phyloP scores from a whole-genome alignment of 768 basidiomycete species.

The Grammothele lineata region DNA sequence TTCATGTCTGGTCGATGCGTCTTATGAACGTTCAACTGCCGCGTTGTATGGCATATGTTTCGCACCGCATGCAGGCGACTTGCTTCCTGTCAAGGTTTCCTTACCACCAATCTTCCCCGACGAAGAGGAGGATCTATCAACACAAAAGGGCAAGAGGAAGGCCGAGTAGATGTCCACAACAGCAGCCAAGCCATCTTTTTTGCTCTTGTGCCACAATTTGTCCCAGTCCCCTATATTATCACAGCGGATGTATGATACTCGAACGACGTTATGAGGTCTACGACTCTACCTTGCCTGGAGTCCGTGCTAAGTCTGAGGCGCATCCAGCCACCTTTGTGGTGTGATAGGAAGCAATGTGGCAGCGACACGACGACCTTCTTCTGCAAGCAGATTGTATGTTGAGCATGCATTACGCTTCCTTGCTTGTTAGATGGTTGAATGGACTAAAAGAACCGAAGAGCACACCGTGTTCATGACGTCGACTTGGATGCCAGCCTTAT shows the following conservation, averaged over 20 bases:
- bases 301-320: constrained; percentile 3
- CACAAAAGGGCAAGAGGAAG: constrained; percentile 64
- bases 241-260: too few species aligned
- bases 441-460: constrained; percentile 1
- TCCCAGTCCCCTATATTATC: too few species aligned
- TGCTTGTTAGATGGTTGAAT: neutral
- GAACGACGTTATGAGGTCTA: too few species aligned
- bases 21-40: too few species aligned
- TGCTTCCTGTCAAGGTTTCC: constrained; percentile 55
- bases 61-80: constrained; percentile 39
- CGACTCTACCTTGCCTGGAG: neutral
- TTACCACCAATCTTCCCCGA: constrained; percentile 59
- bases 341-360: constrained; percentile 79
- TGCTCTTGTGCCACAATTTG: too few species aligned
- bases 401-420: constrained; percentile 85
- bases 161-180: constrained; percentile 33
- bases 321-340: constrained; percentile 27
- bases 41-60: too few species aligned
- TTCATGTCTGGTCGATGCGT: constrained; percentile 2
- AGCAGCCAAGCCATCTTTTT: too few species aligned
- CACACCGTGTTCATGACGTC: constrained; percentile 87
- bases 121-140: constrained; percentile 38
- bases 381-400: constrained; percentile 89
- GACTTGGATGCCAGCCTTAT: constrained; percentile 74
- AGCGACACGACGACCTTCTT: constrained; percentile 91